These are phyloP conservation scores for Paratinospora sagittata DNA, from an alignment of 164 flowering plant genomes.

Conservation along the genomic window DNA sequence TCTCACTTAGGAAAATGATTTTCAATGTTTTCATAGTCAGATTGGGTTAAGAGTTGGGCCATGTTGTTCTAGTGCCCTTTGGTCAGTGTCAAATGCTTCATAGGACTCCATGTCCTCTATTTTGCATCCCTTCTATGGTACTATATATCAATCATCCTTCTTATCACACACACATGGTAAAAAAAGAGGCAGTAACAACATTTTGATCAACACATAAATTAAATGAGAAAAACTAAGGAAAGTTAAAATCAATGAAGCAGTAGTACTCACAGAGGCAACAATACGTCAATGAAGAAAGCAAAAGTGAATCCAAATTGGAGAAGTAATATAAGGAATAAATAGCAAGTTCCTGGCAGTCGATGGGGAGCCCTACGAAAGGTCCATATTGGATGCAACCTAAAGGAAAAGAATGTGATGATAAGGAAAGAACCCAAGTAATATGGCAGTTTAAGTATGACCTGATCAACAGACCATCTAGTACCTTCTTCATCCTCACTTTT, in stretches of 20 bases:
- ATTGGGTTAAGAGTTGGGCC: too few relatives aligned
- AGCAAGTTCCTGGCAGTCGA: constrained; percentile 69
- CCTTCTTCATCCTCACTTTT: constrained; percentile 25
- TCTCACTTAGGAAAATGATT: too few relatives aligned
- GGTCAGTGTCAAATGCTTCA: too few relatives aligned
- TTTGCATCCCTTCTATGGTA: too few relatives aligned
- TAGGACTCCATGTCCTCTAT: too few relatives aligned
- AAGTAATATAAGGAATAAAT: constrained; percentile 70
- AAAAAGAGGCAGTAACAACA: not conserved
- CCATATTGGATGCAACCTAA: constrained; percentile 52
- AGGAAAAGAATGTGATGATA: not conserved
- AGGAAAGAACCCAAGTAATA: constrained; percentile 7
- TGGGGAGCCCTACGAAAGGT: constrained; percentile 65
- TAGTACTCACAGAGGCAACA: constrained; percentile 74
- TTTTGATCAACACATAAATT: not conserved
- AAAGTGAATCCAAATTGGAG: constrained; percentile 40
- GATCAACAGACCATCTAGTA: not conserved
- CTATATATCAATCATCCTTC: too few relatives aligned
- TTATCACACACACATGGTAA: not conserved
- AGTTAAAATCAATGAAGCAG: not conserved
- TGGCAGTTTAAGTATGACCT: not conserved
- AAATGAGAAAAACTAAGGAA: not conserved
- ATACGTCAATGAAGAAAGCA: constrained; percentile 54
- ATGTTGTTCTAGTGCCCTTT: too few relatives aligned
- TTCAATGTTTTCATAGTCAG: too few relatives aligned